phyloP scores from a whole-genome alignment of 129 eudicot genomes.

The Flaveria linearis region DNA sequence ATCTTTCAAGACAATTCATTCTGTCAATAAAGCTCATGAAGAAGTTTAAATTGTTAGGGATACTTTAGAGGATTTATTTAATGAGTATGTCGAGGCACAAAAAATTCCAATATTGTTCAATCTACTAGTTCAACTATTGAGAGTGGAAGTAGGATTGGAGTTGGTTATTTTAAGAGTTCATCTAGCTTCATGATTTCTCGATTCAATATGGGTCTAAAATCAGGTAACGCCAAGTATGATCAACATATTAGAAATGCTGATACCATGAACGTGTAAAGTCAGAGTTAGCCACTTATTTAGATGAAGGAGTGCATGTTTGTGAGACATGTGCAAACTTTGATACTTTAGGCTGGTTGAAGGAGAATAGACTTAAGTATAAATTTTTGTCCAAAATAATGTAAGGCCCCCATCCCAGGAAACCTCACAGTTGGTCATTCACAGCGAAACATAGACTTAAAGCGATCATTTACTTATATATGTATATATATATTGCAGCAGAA shows the following conservation, averaged over 20 bases:
- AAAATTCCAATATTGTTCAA: background rate
- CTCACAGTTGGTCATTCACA: too few relatives aligned
- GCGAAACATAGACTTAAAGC: too few relatives aligned
- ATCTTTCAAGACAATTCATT: background rate
- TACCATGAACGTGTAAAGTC: background rate
- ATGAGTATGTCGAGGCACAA: slow-evolving; percentile 14
- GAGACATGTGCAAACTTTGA: background rate
- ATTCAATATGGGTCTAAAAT: background rate
- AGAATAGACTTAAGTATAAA: too few relatives aligned
- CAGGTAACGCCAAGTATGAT: background rate
- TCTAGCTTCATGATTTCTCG: background rate
- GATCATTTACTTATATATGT: too few relatives aligned
- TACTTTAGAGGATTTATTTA: background rate
- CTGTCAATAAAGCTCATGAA: background rate
- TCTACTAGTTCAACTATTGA: background rate
- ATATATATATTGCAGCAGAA: too few relatives aligned
- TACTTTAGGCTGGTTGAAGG: background rate
- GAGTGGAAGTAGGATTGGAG: background rate
- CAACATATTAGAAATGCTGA: background rate
- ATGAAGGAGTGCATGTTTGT: background rate
- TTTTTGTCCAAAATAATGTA: too few relatives aligned
- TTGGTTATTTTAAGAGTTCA: background rate
- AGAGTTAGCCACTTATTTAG: background rate
- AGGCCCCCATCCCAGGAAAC: too few relatives aligned
- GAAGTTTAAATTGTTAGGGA: background rate